Base-by-base conservation (phyloP, 208 protist genomes). In the Leishmania mexicana region DNA sequence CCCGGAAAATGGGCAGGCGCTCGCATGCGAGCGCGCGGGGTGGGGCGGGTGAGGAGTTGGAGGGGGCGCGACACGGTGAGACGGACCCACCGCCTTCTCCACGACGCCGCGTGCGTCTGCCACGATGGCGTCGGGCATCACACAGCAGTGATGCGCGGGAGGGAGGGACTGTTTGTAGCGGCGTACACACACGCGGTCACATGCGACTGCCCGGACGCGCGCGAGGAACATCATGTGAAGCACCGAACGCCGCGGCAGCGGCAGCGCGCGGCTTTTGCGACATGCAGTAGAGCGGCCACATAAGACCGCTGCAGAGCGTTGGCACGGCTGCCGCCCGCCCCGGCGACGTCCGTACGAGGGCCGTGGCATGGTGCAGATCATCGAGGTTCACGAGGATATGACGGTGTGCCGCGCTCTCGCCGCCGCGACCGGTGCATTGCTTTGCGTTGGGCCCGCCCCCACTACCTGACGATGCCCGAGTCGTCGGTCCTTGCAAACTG, bases 351-450 rank as follows among this genome's bases (percentile, higher is more conserved):
- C 81, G 75, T 58, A 94, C 89, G 3, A 96, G 83, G 31, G 58
- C 51, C 38, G 90, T 91, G 31, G 80, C 83, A 47, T 85, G 76
- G 72, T 74, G 85, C 35, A 96, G 73, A 40, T 91, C 85, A 35
- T 89, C 82, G 6, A 88, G 65, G 79, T 93, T 88, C 17, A 93
- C 79, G 28, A 92, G 42, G n/a, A 91, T 83, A 7, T 65, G 54
- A 47, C 81, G 73, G 11, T 51, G 21, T 8, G 13, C 19, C 17
- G 81, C 82, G 6, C 5, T n/a, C 1, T 73, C n/a, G 47, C 60
- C 77, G 2, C 78, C 57, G 78, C 82, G 57, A 58, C 38, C 51
- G n/a, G 40, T 1, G 19, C n/a, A 8, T 54, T 62, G 72, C 17
- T 57, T 62, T 0, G 49, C n/a, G 72, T 19, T 31, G 49, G 21